phyloP scores from a whole-genome alignment of 1,284 basidiomycete species.

The Fomitiporia mediterranea region DNA sequence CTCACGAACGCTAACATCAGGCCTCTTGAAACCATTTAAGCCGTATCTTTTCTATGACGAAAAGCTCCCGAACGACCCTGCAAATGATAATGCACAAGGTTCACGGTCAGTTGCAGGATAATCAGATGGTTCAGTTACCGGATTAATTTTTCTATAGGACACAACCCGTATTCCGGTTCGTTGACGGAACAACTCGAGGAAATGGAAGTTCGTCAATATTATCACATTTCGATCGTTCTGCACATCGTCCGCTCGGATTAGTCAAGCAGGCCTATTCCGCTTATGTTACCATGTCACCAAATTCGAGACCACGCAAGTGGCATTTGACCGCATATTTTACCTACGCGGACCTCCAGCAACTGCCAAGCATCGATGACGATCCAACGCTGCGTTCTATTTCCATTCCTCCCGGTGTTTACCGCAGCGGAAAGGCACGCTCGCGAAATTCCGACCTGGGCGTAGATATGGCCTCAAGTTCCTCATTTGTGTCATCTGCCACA shows the following conservation, averaged over 20 bases:
- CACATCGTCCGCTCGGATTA: constrained; percentile 47
- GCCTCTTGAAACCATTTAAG: constrained; percentile 29
- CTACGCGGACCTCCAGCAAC: constrained; percentile 51
- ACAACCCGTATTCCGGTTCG: constrained; percentile 49
- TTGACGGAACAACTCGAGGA: constrained; percentile 47
- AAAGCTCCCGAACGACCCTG: constrained; percentile 44
- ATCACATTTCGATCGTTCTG: constrained; percentile 53
- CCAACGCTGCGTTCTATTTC: constrained; percentile 44
- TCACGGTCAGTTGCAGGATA: constrained; percentile 34
- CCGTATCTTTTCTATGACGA: constrained; percentile 68
- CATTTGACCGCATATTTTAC: constrained; percentile 62
- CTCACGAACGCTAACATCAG: constrained; percentile 9
- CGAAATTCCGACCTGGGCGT: constrained; percentile 32
- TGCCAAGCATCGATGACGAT: constrained; percentile 56
- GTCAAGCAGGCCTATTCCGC: constrained; percentile 65
- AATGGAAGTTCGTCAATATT: constrained; percentile 49
- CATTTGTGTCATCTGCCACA: constrained; percentile 25
- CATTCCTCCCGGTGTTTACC: constrained; percentile 54
- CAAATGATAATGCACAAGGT: constrained; percentile 30
- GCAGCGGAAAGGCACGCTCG: constrained; percentile 53
- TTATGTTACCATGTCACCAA: constrained; percentile 45
- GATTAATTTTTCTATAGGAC: constrained; percentile 27
- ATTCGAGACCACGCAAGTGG: constrained; percentile 52
- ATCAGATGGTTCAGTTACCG: constrained; percentile 18
- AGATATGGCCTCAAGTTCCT: constrained; percentile 17